Evolutionary conservation across 306 rosid genomes (phyloP), one percentile per base, ranked within the genome.

Genomic region (Quercus agrifolia): DNA sequence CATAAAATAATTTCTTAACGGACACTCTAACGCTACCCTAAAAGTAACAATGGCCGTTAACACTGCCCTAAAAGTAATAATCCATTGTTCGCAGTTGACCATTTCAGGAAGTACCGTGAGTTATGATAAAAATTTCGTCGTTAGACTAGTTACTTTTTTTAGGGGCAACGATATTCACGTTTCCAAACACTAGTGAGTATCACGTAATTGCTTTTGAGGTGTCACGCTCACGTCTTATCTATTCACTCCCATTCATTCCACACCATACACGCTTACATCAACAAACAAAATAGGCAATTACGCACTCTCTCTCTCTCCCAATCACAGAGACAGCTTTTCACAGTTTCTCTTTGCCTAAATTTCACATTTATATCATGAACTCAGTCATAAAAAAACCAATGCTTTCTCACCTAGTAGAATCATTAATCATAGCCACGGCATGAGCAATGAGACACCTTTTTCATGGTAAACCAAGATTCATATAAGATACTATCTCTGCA

Each of bases 321-420:
- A 5, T 13, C 75, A 10, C 74, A 5, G 6, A 55, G 8, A 6
- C 33, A 2, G n/a, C 69, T 72, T 66, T 38, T 77, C 79, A 46
- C 54, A 1, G 54, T 49, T 49, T 49, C 54, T 49, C 17, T 49
- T 12, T 10, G 27, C 66, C 71, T 35, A 27, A 15, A 64, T 18
- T 19, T 79, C 90, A 84, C 87, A 71, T 27, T 72, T 68, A 56
- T 31, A 54, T 11, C 79, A 54, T 79, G 87, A 86, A 30, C 38
- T 18, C 20, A 30, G 30, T 59, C 17, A 2, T 41, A 41, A 8
- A 41, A 21, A 59, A 58, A 0, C 15, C 30, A 49, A 49, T 49
- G 54, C 54, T 49, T 12, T 49, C 54, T 49, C 54, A 49, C 54
- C 54, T 49, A 49, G 54, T 49, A 49, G 4, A 12, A 11, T 49